A percentile compares a stretch with the other conserved stretches of the same genome.
Evolutionary conservation across 1,139 yeast species (phyloP).

Genomic region (Hyphopichia burtonii): DNA sequence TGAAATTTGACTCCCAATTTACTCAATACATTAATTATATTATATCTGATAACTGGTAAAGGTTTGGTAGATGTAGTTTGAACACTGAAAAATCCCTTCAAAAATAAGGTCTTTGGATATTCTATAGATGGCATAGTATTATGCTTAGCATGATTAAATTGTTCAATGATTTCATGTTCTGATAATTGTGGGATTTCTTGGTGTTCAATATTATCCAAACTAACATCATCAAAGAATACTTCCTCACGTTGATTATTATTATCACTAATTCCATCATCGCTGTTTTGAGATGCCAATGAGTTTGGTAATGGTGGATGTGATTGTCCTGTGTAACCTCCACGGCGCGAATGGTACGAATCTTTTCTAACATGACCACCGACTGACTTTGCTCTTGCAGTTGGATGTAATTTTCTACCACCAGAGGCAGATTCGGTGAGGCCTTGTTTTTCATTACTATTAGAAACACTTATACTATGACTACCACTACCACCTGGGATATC

Average conservation of each 20-base stretch:
- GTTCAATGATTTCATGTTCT: slow-evolving; percentile 64
- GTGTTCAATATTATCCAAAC: slow-evolving; percentile 44
- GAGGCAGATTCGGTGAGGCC: slow-evolving; percentile 1
- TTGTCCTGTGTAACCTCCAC: slow-evolving; percentile 2
- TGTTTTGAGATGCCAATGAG: slow-evolving; percentile 39
- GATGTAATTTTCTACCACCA: slow-evolving; percentile 48
- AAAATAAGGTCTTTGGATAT: slow-evolving; percentile 84
- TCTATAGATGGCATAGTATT: slow-evolving; percentile 93
- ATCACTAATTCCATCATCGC: slow-evolving; percentile 35
- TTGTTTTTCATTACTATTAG: not conserved
- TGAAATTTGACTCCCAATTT: slow-evolving; percentile 78
- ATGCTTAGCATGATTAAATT: slow-evolving; percentile 68
- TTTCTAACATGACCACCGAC: slow-evolving; percentile 75
- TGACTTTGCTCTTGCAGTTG: slow-evolving; percentile 87
- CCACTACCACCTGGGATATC: slow-evolving; percentile 9
- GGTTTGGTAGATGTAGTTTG: slow-evolving; percentile 95
- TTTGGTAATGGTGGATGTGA: slow-evolving; percentile 55
- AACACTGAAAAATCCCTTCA: slow-evolving; percentile 93
- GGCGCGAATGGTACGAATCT: slow-evolving; percentile 40
- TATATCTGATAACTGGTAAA: slow-evolving; percentile 82
- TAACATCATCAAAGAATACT: slow-evolving; percentile 67
- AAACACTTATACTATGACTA: not conserved
- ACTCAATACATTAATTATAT: slow-evolving; percentile 74
- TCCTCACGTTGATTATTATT: slow-evolving; percentile 31
- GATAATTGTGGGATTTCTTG: slow-evolving; percentile 44